Base-by-base conservation (phyloP, 441 rosid species). In the Melastoma candidum region DNA sequence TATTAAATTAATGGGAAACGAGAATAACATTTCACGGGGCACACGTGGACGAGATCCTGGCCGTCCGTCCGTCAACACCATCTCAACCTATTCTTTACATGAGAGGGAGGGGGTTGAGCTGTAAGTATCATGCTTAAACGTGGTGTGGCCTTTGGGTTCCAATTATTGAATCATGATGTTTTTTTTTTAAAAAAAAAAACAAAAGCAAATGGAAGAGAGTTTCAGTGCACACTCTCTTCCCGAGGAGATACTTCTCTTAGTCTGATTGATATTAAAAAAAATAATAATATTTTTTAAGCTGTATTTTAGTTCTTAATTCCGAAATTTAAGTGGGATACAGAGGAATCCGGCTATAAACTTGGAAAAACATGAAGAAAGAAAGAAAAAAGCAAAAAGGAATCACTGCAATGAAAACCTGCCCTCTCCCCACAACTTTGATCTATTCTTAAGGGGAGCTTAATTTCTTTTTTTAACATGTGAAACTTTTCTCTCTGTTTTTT, bases 91-190 rank as follows among this genome's bases (percentile, higher is more conserved):
- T 5, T 12, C 17, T 51, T 3, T 12, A 51, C 22, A 17, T 17
- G 22, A 17, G 22, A 17, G 22, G 22, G 22, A 12, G 27, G 1
- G 17, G 57, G 72, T 59, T 71, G 76, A 77, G 85, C 81, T 82
- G 88, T 70, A 70, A 63, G 25, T 74, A 60, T 77, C 85, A 75
- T 79, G 88, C 79, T 54, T 56, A 63, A 82, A 73, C 81, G 85
- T 79, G 85, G 79, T 64, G 1, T 12, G 63, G 59, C 44, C 5
- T 17, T 17, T 17, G 22, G 22, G 2, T 7, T 14, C 0, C 2
- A 47, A 5, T 46, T 46, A 26, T 57, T 47, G 14, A 47, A 1
- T 48, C 4, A 24, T 13, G 22, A 17, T 17, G 22, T 17, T 17
- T 17, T 17, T 17, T 17, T 17, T 17, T 17, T 17, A 17, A 17